A percentile compares a stretch with the other conserved stretches of the same genome.
These are phyloP conservation scores for Daldinia decipiens DNA, from an alignment of 495 filamentous ascomycete species.

Conservation along the genomic window DNA sequence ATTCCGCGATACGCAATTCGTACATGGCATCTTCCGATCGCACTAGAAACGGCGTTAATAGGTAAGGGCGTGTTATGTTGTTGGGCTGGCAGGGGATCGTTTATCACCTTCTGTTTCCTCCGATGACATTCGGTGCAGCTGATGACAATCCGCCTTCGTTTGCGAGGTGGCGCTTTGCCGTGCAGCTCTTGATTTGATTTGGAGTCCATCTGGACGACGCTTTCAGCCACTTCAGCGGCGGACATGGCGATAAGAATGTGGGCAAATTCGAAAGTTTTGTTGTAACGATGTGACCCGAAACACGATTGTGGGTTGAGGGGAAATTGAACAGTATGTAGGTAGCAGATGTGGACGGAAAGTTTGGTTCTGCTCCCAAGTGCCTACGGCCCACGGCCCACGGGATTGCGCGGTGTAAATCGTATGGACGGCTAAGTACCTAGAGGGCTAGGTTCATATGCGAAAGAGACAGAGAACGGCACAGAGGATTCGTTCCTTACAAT, in stretches of 20 bases:
- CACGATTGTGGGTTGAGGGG: constrained; percentile 26
- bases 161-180: constrained; percentile 53
- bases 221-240: constrained; percentile 37
- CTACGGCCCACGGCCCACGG: constrained; percentile 30
- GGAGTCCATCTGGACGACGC: constrained; percentile 38
- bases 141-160: constrained; percentile 68
- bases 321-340: constrained; percentile 9
- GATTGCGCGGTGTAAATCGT: constrained; percentile 41
- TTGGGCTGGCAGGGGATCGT: not conserved
- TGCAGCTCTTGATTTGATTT: constrained; percentile 28
- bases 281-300: constrained; percentile 9
- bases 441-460: not conserved
- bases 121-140: constrained; percentile 72
- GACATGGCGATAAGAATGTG: constrained; percentile 34
- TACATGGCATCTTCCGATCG: constrained; percentile 69
- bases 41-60: constrained; percentile 54
- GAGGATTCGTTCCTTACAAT: constrained; percentile 2
- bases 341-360: constrained; percentile 6
- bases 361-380: constrained; percentile 23
- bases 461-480: constrained; percentile 1
- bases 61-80: not conserved
- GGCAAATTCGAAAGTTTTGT: constrained; percentile 5
- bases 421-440: constrained; percentile 9
- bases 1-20: constrained; percentile 66
- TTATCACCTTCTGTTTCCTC: constrained; percentile 68